Evolutionary conservation across 73 alveolate genomes (phyloP).

Genomic region (Urostyla sp.): DNA sequence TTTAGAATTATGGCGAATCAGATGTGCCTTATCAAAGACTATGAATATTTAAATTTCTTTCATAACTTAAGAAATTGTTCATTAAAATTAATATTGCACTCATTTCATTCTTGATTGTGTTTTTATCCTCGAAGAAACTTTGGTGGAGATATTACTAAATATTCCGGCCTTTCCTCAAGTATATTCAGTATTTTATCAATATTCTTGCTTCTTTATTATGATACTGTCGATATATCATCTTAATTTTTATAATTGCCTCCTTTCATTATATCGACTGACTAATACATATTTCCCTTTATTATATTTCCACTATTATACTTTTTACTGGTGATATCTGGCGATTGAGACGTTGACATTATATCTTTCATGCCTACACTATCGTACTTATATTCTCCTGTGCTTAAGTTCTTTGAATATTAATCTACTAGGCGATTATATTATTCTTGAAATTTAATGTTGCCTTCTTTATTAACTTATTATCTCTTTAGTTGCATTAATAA

Average conservation of each 20-base stretch:
- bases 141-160: slow-evolving; percentile 40
- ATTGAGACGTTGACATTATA: no score
- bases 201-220: no score
- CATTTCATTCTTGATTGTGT: not conserved
- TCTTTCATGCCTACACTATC: slow-evolving; percentile 24
- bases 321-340: no score
- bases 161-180: slow-evolving; percentile 23
- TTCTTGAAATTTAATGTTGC: not conserved
- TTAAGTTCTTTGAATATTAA: slow-evolving; percentile 20
- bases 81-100: no score
- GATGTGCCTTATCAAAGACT: not conserved
- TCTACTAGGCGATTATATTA: slow-evolving; percentile 18
- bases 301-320: no score
- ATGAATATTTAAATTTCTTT: no score
- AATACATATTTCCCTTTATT: no score
- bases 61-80: no score
- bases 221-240: no score
- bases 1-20: not conserved
- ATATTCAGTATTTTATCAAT: slow-evolving; percentile 17
- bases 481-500: not conserved
- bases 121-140: slow-evolving; percentile 5
- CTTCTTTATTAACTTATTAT: not conserved
- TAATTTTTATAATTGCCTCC: no score
- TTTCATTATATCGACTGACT: no score
- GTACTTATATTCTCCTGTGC: not conserved